phyloP scores from a whole-genome alignment of 805 yeast genomes.

The Metschnikowia proteae region DNA sequence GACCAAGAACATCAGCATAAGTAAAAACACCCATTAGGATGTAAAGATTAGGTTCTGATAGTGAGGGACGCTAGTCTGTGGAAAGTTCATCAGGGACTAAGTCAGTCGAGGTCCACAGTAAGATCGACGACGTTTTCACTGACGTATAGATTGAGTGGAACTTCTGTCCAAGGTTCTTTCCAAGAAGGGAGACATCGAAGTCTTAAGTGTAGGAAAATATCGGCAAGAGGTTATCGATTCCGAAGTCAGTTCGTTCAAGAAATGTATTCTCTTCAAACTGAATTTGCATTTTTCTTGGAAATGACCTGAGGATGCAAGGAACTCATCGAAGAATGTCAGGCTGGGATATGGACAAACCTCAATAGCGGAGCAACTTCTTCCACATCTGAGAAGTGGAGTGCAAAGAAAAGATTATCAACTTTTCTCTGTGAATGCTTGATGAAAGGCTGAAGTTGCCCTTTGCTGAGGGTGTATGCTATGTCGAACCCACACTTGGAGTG shows the following conservation, averaged over 20 bases:
- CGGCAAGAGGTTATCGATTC: slow-evolving; percentile 47
- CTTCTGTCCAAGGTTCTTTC: slow-evolving; percentile 45
- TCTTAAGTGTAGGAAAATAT: slow-evolving; percentile 45
- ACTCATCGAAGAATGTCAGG: slow-evolving; percentile 51
- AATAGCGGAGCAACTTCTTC: slow-evolving; percentile 37
- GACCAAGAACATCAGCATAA: too few species aligned
- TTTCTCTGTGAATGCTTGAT: slow-evolving; percentile 37
- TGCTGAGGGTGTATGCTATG: slow-evolving; percentile 49
- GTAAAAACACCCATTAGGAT: too few species aligned
- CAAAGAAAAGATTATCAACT: slow-evolving; percentile 48
- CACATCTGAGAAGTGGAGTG: slow-evolving; percentile 46
- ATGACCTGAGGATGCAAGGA: slow-evolving; percentile 51
- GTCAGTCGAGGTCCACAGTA: slow-evolving; percentile 54
- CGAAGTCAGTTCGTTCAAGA: slow-evolving; percentile 46
- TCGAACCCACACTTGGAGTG: slow-evolving; percentile 52
- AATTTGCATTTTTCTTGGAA: slow-evolving; percentile 21
- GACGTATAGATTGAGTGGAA: slow-evolving; percentile 48
- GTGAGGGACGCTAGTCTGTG: slow-evolving; percentile 45
- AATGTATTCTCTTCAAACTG: slow-evolving; percentile 49
- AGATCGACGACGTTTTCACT: slow-evolving; percentile 45
- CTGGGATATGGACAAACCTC: slow-evolving; percentile 34
- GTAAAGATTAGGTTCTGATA: too few species aligned
- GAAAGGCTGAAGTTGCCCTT: slow-evolving; percentile 46
- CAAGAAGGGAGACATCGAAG: slow-evolving; percentile 50
- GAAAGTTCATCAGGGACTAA: slow-evolving; percentile 48